These are phyloP conservation scores for Fusarium sp. DNA, from an alignment of 2,329 filamentous ascomycete genomes.

Conservation along the genomic window DNA sequence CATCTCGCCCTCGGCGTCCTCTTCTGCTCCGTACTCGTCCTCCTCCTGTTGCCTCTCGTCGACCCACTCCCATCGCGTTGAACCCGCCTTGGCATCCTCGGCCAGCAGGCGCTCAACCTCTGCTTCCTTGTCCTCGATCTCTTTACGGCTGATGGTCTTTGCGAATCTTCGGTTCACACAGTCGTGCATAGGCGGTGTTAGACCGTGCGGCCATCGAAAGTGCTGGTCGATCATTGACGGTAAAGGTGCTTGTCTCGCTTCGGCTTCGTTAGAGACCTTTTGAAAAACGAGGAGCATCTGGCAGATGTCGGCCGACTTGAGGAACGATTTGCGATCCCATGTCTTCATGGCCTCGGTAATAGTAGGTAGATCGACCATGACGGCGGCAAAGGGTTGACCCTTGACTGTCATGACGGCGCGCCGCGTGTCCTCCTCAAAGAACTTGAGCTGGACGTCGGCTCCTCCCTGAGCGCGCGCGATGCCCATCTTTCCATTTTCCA, in stretches of 20 bases:
- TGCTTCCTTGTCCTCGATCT: constrained; percentile 86
- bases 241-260: constrained; percentile 74
- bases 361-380: constrained; percentile 85
- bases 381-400: constrained; percentile 78
- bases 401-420: constrained; percentile 79
- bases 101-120: constrained; percentile 80
- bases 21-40: constrained; percentile 60
- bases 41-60: constrained; percentile 62
- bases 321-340: constrained; percentile 88
- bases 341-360: constrained; percentile 94
- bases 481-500: constrained; percentile 83
- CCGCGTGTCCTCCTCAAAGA: constrained; percentile 79
- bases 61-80: constrained; percentile 74
- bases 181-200: constrained; percentile 90
- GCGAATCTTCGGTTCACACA: constrained; percentile 85
- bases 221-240: constrained; percentile 77
- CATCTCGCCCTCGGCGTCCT: constrained; percentile 63
- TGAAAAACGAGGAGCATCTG: constrained; percentile 89
- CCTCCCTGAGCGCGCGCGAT: constrained; percentile 72
- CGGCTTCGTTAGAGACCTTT: constrained; percentile 72
- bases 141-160: constrained; percentile 83
- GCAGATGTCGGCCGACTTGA: constrained; percentile 89
- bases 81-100: constrained; percentile 72
- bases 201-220: constrained; percentile 84
- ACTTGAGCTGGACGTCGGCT: constrained; percentile 83